Base-by-base conservation (phyloP, 1,139 yeast genomes). In the Candida mesenterica region DNA sequence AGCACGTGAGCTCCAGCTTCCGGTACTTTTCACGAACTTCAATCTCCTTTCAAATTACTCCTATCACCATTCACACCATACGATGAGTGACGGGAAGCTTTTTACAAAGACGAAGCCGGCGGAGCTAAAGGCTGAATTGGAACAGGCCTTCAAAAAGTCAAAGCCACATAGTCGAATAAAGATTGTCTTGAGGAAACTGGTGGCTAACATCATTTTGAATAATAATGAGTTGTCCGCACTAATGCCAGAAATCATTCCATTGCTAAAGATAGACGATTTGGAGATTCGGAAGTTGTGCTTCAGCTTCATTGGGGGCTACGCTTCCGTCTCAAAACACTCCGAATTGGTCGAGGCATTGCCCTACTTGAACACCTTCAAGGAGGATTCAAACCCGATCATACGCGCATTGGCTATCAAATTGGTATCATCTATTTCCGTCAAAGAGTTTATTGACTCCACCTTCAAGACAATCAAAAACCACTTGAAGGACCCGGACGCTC, bases 201-300 rank as follows among this genome's bases (percentile, higher is more conserved):
- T 89, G 5, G 95, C 96, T 30, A 90, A 89, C 56, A 73, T 88
- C 60, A 82, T 94, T 4, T 70, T 89, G 62, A 89, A 89, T 39
- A 88, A 88, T 54, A 72, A 74, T 44, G 97, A 90, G 52, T 75
- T 89, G 77, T 70, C 79, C 8, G 53, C 66, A 25, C 55, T 90
- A 41, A 75, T 82, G 54, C 81, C 83, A 1, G 95, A 85, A 32
- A 74, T 90, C 9, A 55, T 85, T 6, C 65, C 65, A 23, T 68
- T 85, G 38, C 72, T 87, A 68, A 64, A 71, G 35, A 65, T 75
- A 15, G 78, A 77, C 40, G 96, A 87, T 57, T 55, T 82, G 28
- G 96, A 86, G 48, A 72, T 84, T 37, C 78, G 89, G 49, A 76
- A 83, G 45, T 72, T 87, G 68, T 78, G 82, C 41, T 73, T 75